Base-by-base conservation (phyloP, 768 basidiomycete species). In the Paxillus ammoniavirescens region DNA sequence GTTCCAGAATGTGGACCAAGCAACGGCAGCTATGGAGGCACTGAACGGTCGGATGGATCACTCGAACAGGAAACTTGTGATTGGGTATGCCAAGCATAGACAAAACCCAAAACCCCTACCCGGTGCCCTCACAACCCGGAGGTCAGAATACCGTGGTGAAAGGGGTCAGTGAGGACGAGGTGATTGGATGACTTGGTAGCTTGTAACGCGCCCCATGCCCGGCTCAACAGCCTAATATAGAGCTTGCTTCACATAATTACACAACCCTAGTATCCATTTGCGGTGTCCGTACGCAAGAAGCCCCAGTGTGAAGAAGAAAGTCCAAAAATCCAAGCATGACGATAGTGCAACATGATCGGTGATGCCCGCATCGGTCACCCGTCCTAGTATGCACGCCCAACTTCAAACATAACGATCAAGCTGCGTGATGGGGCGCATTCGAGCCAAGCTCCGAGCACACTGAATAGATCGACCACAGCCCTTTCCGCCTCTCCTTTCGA, bases 1-100 rank as follows among this genome's bases (percentile, higher is more conserved):
- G 55, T 86, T 87, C 64, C 68, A 57, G 44, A 60, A 65, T 51
- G 65, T 75, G 45, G 70, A 78, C n/a, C 53, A 65, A 4, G 81
- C 86, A 8, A 74, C 74, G 35, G 69, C 76, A 54, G 86, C 79
- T 2, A 66, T 84, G 57, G 59, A 74, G 8, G 63, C 66, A 33
- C 61, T 82, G 23, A 71, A 76, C 60, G 77, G 38, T 26, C 13
- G 4, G 0, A 41, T 21, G 53, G 21, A 50, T 46, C 57, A 53
- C 15, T 15, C 43, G 18, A 58, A 56, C 8, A 48, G 38, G 35
- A 18, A 38, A 21, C 13, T 35, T 26, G 17, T 13, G 4, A 43
- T 69, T 17, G 23, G 10, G 6, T 71, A 55, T 46, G 69, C 64
- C 36, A 59, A 21, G 47, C 61, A 60, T 12, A 52, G 49, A 53